Percentiles rank a stretch among this genome's conserved stretches.
Evolutionary conservation across 768 basidiomycete species (phyloP).

Genomic region (Pleurotus salmoneostramineus): DNA sequence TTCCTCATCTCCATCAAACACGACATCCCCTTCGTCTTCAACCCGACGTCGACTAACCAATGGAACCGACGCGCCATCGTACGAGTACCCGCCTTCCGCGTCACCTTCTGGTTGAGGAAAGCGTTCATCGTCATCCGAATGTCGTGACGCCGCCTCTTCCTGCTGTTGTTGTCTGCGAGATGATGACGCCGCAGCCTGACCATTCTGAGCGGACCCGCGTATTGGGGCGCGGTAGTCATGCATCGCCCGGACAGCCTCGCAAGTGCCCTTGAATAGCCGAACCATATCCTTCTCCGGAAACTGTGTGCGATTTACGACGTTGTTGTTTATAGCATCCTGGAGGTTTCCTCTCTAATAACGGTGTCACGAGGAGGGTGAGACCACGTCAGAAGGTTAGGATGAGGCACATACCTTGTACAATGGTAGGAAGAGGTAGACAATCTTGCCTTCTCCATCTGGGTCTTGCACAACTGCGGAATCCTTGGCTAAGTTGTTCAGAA

Average conservation of each 20-base stretch:
- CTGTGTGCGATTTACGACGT: conserved; percentile 76
- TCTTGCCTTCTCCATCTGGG: conserved; percentile 87
- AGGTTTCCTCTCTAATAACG: conserved; percentile 75
- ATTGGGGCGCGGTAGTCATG: conserved; percentile 74
- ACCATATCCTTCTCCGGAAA: conserved; percentile 90
- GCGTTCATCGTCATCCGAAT: conserved; percentile 59
- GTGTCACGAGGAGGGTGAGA: not conserved
- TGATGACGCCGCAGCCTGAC: conserved; percentile 15
- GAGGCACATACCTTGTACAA: conserved; percentile 69
- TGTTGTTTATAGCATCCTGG: conserved; percentile 89
- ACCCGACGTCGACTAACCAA: conserved; percentile 51
- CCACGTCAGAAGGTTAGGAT: not conserved
- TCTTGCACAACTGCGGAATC: conserved; percentile 96
- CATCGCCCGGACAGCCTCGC: conserved; percentile 92
- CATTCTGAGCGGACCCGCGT: conserved; percentile 20
- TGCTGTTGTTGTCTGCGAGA: conserved; percentile 10
- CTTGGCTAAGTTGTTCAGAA: conserved; percentile 30
- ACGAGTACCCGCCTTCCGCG: conserved; percentile 71
- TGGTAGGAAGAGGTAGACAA: conserved; percentile 95
- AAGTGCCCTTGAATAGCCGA: conserved; percentile 89
- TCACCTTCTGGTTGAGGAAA: conserved; percentile 78
- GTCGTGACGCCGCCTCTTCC: conserved; percentile 20
- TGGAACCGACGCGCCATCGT: conserved; percentile 54
- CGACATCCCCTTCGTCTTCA: conserved; percentile 54
- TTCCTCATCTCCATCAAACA: conserved; percentile 84